Evolutionary conservation across 2,329 filamentous ascomycete species (phyloP).

Genomic region (Nothophaeocryptopus gaeumannii): DNA sequence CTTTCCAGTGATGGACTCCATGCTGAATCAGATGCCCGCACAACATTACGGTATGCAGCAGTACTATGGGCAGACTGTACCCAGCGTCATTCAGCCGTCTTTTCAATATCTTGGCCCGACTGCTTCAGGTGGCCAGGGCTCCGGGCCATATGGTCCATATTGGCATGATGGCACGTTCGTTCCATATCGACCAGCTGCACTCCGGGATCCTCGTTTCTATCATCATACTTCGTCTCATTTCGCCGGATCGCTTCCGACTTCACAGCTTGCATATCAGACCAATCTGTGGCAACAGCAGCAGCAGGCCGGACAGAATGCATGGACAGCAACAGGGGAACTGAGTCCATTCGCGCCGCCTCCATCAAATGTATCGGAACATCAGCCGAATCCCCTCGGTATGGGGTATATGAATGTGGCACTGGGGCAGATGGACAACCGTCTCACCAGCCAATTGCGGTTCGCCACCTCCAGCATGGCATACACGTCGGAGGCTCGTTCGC

Average conservation of each 20-base stretch:
- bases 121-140: slow-evolving; percentile 55
- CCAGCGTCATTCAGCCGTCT: slow-evolving; percentile 58
- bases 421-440: no score
- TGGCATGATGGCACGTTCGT: slow-evolving; percentile 63
- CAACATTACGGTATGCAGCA: slow-evolving; percentile 33
- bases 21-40: slow-evolving; percentile 57
- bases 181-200: slow-evolving; percentile 58
- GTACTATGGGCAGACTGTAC: slow-evolving; percentile 49
- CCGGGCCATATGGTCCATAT: slow-evolving; percentile 59
- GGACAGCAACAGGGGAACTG: slow-evolving; percentile 8
- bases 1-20: slow-evolving; percentile 57
- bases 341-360: slow-evolving; percentile 16
- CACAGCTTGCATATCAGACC: slow-evolving; percentile 20
- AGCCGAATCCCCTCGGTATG: background rate
- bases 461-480: no score
- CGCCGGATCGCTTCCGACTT: slow-evolving; percentile 18
- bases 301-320: slow-evolving; percentile 11
- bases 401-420: slow-evolving; percentile 1
- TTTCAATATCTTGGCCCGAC: slow-evolving; percentile 60
- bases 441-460: no score
- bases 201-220: slow-evolving; percentile 52
- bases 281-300: slow-evolving; percentile 25
- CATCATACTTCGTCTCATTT: slow-evolving; percentile 24
- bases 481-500: no score
- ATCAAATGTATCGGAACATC: background rate